phyloP scores from a whole-genome alignment of 495 filamentous ascomycete genomes.

The Oidiodendron maius region DNA sequence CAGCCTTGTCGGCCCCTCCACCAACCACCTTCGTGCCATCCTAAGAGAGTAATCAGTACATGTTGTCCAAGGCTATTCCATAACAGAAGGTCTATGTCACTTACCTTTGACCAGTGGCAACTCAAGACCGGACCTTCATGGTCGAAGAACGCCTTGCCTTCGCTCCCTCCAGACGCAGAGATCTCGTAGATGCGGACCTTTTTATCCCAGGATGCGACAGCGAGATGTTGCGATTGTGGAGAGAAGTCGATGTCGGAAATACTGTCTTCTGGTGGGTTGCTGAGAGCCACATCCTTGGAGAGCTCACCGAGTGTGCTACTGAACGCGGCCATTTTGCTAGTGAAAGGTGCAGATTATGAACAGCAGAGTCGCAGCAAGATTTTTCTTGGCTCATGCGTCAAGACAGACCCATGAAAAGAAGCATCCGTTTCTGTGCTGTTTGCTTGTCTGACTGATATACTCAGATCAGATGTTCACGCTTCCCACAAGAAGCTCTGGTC shows the following conservation, averaged over 20 bases:
- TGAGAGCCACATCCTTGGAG: slow-evolving; percentile 77
- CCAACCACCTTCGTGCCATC: slow-evolving; percentile 68
- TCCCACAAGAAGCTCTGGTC: no score
- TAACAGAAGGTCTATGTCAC: no score
- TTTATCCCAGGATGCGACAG: slow-evolving; percentile 89
- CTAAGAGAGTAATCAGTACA: slow-evolving; percentile 26
- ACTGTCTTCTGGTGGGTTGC: slow-evolving; percentile 74
- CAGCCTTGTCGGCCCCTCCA: slow-evolving; percentile 78
- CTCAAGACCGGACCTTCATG: slow-evolving; percentile 72
- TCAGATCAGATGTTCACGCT: no score
- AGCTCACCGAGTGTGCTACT: slow-evolving; percentile 82
- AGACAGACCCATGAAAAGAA: background rate
- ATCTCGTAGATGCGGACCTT: slow-evolving; percentile 91
- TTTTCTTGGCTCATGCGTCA: no score
- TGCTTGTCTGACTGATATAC: background rate
- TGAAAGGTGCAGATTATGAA: no score
- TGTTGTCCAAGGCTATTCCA: no score
- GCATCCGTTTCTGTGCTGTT: background rate
- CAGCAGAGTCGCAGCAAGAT: background rate
- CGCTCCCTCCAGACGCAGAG: slow-evolving; percentile 59
- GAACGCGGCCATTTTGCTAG: slow-evolving; percentile 29
- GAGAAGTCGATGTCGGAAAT: slow-evolving; percentile 81
- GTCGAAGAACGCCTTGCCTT: slow-evolving; percentile 73
- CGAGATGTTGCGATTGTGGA: slow-evolving; percentile 69
- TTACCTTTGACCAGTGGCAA: slow-evolving; percentile 79